These are phyloP conservation scores for Tylopilus vinaceipallidus DNA, from an alignment of 768 basidiomycete species.

Conservation along the genomic window DNA sequence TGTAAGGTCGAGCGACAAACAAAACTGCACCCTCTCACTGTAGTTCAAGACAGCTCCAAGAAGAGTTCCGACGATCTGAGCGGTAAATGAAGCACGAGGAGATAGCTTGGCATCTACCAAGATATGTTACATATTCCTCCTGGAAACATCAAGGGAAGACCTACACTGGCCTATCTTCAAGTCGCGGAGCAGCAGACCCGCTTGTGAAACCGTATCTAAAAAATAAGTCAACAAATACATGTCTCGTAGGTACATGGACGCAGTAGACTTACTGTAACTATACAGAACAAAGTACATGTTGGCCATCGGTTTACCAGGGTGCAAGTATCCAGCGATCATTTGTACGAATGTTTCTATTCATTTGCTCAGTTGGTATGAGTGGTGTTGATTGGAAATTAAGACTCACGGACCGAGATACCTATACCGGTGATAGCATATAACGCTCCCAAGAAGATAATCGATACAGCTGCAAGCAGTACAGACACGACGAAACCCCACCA, in stretches of 20 bases:
- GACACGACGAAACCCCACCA: constrained; percentile 59
- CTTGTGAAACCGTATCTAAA: not conserved
- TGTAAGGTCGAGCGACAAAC: not conserved
- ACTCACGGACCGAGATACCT: constrained; percentile 18
- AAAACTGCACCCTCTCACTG: constrained; percentile 23
- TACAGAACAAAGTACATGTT: constrained; percentile 46
- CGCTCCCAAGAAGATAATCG: constrained; percentile 52
- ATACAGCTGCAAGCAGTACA: constrained; percentile 49
- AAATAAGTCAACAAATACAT: not conserved
- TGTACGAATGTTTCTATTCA: constrained; percentile 32
- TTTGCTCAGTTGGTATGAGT: not conserved
- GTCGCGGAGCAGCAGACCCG: too few relatives aligned
- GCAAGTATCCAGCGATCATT: constrained; percentile 38
- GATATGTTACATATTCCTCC: too few relatives aligned
- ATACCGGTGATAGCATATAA: constrained; percentile 49
- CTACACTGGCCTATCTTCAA: not conserved
- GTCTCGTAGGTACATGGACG: constrained; percentile 7
- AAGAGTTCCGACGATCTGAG: constrained; percentile 55
- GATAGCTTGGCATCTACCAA: constrained; percentile 49
- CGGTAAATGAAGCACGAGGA: constrained; percentile 60
- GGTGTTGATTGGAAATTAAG: not conserved
- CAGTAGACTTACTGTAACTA: constrained; percentile 40
- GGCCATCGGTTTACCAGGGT: constrained; percentile 38
- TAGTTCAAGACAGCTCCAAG: constrained; percentile 50
- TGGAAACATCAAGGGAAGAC: not conserved